Percentiles rank a stretch among this genome's conserved stretches.
These are phyloP conservation scores for Cucurbita moschata DNA, from an alignment of 306 rosid species.

Conservation along the genomic window DNA sequence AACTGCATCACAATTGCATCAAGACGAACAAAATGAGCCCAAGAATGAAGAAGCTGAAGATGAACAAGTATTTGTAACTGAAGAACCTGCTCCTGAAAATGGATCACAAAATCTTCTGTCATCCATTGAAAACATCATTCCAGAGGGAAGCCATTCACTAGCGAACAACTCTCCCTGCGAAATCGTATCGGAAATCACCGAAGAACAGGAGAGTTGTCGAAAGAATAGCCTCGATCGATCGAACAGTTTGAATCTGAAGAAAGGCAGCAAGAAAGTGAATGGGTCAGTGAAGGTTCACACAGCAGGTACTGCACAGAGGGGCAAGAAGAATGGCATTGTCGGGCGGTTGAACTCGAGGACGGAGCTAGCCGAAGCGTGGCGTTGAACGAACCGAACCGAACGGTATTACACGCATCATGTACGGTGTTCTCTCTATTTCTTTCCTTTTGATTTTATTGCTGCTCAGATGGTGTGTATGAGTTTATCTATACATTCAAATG, in stretches of 20 bases:
- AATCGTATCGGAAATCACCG: constrained; percentile 46
- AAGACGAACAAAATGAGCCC: constrained; percentile 17
- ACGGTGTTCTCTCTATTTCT: constrained; percentile 1
- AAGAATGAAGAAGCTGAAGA: constrained; percentile 32
- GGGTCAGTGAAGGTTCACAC: constrained; percentile 23
- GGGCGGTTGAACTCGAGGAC: constrained; percentile 62
- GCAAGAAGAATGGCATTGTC: constrained; percentile 36
- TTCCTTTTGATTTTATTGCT: constrained; percentile 1
- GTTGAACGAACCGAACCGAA: constrained; percentile 25
- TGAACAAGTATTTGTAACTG: constrained; percentile 23
- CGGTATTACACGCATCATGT: neutral
- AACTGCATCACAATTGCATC: constrained; percentile 29
- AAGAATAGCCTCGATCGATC: constrained; percentile 37
- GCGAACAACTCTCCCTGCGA: constrained; percentile 51
- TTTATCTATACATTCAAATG: constrained; percentile 1
- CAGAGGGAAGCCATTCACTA: constrained; percentile 37
- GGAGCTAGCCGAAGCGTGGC: constrained; percentile 85
- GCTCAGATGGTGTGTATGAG: constrained; percentile 6
- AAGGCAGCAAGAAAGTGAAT: constrained; percentile 22
- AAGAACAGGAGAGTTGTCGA: constrained; percentile 29
- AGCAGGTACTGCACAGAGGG: constrained; percentile 32
- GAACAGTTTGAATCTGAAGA: constrained; percentile 20
- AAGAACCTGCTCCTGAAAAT: constrained; percentile 33
- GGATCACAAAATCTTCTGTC: constrained; percentile 31
- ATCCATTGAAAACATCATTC: constrained; percentile 26